Conservation (phyloP, 371 early-diverging fungal species). For the Mucor plumbeus region DNA sequence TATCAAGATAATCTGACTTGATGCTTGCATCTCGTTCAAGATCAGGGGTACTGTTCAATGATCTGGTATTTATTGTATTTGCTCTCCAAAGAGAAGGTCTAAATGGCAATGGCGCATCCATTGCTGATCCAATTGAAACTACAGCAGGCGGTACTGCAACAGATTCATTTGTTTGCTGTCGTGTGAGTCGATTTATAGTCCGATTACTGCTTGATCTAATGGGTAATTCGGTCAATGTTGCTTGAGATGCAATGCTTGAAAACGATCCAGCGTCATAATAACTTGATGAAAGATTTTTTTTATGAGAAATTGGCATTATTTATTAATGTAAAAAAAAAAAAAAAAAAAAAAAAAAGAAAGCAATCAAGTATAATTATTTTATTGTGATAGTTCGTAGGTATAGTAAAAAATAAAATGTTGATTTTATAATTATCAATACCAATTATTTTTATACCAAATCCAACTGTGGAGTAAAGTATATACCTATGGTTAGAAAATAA, state of each 20-base stretch:
- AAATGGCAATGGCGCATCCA: constrained; percentile 14
- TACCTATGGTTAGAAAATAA: constrained; percentile 9
- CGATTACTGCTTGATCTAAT: background rate
- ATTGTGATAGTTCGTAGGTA: background rate
- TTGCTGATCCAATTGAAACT: background rate
- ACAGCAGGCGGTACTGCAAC: background rate
- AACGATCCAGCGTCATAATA: constrained; percentile 25
- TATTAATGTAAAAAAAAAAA: background rate
- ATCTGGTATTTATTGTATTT: background rate
- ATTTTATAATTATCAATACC: background rate
- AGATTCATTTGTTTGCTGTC: background rate
- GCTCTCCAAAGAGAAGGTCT: constrained; percentile 25
- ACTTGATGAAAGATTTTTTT: constrained; percentile 15
- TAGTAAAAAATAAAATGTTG: background rate
- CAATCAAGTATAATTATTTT: background rate
- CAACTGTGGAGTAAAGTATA: constrained; percentile 4
- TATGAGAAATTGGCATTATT: constrained; percentile 1
- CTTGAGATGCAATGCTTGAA: constrained; percentile 36
- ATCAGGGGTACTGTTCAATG: constrained; percentile 6
- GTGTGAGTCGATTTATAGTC: background rate
- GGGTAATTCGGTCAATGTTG: constrained; percentile 32
- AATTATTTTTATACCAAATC: constrained; percentile 14
- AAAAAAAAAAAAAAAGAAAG: constrained; percentile 10
- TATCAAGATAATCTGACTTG: background rate
- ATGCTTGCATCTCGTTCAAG: constrained; percentile 8